Evolutionary conservation across 805 yeast genomes (phyloP).

Genomic region (Ogataea methylovora): DNA sequence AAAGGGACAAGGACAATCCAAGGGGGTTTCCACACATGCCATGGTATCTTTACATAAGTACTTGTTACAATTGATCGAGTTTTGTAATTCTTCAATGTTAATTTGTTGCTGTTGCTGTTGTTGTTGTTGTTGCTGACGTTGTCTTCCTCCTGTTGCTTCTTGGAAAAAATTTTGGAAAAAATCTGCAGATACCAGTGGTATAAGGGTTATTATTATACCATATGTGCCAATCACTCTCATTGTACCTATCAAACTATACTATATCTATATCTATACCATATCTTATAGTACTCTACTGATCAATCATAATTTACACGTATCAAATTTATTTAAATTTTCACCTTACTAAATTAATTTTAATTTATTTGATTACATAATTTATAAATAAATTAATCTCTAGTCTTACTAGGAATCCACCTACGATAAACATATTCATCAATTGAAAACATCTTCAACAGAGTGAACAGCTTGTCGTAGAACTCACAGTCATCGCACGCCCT

Average conservation of each 20-base stretch:
- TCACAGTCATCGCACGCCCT: no score
- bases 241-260: no score
- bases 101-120: conserved; percentile 20
- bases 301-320: no score
- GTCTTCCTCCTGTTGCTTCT: background rate
- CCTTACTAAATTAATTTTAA: background rate
- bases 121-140: conserved; percentile 24
- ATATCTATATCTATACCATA: no score
- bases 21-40: conserved; percentile 60
- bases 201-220: no score
- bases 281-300: no score
- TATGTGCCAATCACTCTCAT: no score
- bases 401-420: conserved; percentile 83
- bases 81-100: conserved; percentile 26
- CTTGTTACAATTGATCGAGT: conserved; percentile 54
- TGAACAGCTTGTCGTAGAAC: no score
- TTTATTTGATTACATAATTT: background rate
- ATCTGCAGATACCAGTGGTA: background rate
- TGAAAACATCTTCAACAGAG: conserved; percentile 34
- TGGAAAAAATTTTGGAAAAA: conserved; percentile 1
- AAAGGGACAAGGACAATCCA: conserved; percentile 86
- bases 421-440: conserved; percentile 63
- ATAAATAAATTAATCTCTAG: conserved; percentile 49
- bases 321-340: no score
- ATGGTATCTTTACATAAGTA: conserved; percentile 82